Conservation (phyloP, 140 eudicot genomes). For the Erigeron philadelphicus region DNA sequence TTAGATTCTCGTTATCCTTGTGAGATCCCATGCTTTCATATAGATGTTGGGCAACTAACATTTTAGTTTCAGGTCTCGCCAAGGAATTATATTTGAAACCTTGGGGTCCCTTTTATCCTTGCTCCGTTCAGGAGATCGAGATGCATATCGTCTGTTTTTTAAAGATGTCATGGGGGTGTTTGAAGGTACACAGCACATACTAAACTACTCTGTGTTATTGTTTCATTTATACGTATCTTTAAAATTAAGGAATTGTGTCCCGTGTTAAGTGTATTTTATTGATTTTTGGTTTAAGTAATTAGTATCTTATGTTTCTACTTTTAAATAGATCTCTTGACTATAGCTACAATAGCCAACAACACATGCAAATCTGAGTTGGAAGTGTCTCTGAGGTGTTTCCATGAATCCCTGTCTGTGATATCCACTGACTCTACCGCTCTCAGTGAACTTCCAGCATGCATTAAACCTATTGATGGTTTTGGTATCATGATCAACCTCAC, state of each 20-base stretch:
- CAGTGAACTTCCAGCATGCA: conserved; percentile 57
- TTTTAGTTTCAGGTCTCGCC: conserved; percentile 51
- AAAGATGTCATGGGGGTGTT: conserved; percentile 54
- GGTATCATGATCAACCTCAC: conserved; percentile 75
- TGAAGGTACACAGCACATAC: conserved; percentile 49
- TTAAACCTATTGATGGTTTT: conserved; percentile 46
- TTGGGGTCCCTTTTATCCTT: conserved; percentile 72
- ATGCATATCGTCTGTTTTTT: conserved; percentile 81
- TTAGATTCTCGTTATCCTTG: background rate
- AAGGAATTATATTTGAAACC: conserved; percentile 70
- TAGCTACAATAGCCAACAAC: conserved; percentile 42
- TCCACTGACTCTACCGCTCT: conserved; percentile 39
- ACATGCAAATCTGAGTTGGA: conserved; percentile 34
- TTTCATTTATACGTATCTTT: conserved; percentile 4
- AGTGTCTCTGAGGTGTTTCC: conserved; percentile 58
- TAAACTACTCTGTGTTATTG: background rate
- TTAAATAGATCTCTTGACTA: conserved; percentile 49
- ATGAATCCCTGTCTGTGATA: conserved; percentile 45
- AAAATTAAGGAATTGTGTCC: conserved; percentile 4
- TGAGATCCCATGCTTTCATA: conserved; percentile 3
- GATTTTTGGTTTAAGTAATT: background rate
- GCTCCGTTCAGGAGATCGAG: conserved; percentile 84
- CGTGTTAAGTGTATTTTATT: background rate
- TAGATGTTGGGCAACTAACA: conserved; percentile 16
- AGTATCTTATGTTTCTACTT: conserved; percentile 12